Base-by-base conservation (phyloP, 805 yeast species). In the Starmerella sp. region DNA sequence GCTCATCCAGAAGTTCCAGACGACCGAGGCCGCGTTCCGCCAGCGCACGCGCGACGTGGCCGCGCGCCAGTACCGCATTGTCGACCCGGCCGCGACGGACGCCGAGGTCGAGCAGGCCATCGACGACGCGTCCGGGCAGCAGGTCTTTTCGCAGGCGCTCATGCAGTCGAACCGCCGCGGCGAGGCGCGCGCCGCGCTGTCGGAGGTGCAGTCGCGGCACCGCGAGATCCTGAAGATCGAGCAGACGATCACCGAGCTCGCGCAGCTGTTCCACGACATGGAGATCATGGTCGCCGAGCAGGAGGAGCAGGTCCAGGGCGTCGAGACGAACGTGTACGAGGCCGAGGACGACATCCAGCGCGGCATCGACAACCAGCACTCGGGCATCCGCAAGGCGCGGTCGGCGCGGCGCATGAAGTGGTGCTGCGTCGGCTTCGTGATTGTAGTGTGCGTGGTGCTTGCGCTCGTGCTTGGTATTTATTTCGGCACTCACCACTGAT, bases 221-320 rank as follows among this genome's bases (percentile, higher is more conserved):
- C 83, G 85, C 68, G 97, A 93, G 73, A 81, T 93, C 67, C 85
- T 87, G 74, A 86, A 88, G 74, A 83, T 93, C 72, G 97, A 91
- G 72, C 82, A 86, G 73, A 84, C 96, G 57, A 89, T 93, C 86
- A 86, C 91, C 37, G 98, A 93, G 71, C 80, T 93, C 72, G 86
- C 95, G 44, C 95, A 87, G 74, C 79, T 93, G 68, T 89, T 93
- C 76, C 85, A 84, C 66, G 97, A 93, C 69, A 87, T 93, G 93
- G 97, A 93, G 72, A 87, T 86, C 67, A 76, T 93, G 72, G 97
- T 91, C 50, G 88, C 91, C 63, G 96, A 90, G 73, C 97, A 93
- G 75, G 96, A 90, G 70, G 87, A 81, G 64, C 82, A 84, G 58
- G 83, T 93, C 63, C 85, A 83, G 66, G 84, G 81, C 65, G 82